Evolutionary conservation across 2,329 filamentous ascomycete species (phyloP).

Genomic region (Dactylellina haptotyla): DNA sequence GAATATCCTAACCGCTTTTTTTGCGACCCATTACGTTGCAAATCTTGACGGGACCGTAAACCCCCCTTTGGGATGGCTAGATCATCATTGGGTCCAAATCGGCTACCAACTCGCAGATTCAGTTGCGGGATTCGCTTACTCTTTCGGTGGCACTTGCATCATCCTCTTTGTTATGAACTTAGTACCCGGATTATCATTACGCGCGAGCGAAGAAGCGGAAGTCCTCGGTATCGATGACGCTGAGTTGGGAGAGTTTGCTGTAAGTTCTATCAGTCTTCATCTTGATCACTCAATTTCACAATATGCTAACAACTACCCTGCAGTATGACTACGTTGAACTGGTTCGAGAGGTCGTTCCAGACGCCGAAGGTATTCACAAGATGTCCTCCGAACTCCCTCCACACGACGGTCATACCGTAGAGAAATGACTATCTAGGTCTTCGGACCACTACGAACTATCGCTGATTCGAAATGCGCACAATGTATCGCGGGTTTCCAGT

Average conservation of each 20-base stretch:
- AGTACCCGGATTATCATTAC: constrained; percentile 78
- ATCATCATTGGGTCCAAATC: constrained; percentile 83
- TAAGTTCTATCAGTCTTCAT: constrained; percentile 60
- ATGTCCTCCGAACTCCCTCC: constrained; percentile 55
- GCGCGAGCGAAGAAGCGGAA: constrained; percentile 79
- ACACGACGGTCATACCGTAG: constrained; percentile 50
- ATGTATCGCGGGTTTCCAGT: constrained; percentile 54
- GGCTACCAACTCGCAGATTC: constrained; percentile 87
- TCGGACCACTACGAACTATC: constrained; percentile 54
- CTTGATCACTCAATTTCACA: constrained; percentile 14
- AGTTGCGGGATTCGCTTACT: constrained; percentile 78
- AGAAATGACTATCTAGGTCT: constrained; percentile 55
- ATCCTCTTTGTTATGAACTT: constrained; percentile 84
- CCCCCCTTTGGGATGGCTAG: constrained; percentile 82
- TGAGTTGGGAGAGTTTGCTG: constrained; percentile 91
- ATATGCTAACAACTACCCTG: constrained; percentile 27
- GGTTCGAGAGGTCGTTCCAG: constrained; percentile 71
- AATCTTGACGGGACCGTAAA: constrained; percentile 75
- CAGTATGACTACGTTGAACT: constrained; percentile 90
- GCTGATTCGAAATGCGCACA: constrained; percentile 53
- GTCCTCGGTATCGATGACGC: constrained; percentile 86
- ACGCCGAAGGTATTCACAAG: constrained; percentile 57
- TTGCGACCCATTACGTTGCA: constrained; percentile 85
- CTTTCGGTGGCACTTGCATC: constrained; percentile 78
- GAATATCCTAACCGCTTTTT: constrained; percentile 81